Conservation (phyloP, 2,329 filamentous ascomycete genomes). For the Fusarium brachygibbosum region DNA sequence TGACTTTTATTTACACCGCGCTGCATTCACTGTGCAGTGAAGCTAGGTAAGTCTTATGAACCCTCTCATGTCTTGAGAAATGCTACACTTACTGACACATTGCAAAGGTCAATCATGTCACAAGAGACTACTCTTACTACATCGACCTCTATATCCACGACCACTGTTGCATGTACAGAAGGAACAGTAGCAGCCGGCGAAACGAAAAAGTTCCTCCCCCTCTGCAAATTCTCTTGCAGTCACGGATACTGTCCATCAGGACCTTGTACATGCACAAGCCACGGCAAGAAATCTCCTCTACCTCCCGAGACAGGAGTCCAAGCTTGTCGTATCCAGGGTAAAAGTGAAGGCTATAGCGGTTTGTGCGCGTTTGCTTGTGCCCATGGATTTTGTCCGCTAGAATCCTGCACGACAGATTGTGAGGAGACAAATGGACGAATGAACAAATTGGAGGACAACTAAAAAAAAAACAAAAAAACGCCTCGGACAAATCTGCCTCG, state of each 20-base stretch:
- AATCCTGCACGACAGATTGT: slow-evolving; percentile 14
- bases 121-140: background rate
- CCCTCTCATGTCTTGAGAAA: background rate
- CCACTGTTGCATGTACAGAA: background rate
- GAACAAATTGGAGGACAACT: background rate
- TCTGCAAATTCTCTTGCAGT: slow-evolving; percentile 28
- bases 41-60: no score
- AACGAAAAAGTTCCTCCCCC: slow-evolving; percentile 22
- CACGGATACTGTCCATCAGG: slow-evolving; percentile 34
- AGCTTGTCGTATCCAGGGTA: slow-evolving; percentile 12
- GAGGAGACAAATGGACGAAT: background rate
- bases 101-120: background rate
- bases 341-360: slow-evolving; percentile 8
- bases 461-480: no score
- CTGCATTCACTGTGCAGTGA: no score
- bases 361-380: slow-evolving; percentile 31
- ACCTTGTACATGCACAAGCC: slow-evolving; percentile 11
- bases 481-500: slow-evolving; percentile 21
- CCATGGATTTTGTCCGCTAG: slow-evolving; percentile 20
- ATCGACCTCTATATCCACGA: background rate
- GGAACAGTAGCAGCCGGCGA: slow-evolving; percentile 24
- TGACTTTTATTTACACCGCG: no score
- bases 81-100: background rate
- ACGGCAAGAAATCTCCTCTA: background rate
- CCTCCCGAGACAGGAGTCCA: slow-evolving; percentile 2